phyloP scores from a whole-genome alignment of 805 yeast genomes.

The Wickerhamiella siamensis region DNA sequence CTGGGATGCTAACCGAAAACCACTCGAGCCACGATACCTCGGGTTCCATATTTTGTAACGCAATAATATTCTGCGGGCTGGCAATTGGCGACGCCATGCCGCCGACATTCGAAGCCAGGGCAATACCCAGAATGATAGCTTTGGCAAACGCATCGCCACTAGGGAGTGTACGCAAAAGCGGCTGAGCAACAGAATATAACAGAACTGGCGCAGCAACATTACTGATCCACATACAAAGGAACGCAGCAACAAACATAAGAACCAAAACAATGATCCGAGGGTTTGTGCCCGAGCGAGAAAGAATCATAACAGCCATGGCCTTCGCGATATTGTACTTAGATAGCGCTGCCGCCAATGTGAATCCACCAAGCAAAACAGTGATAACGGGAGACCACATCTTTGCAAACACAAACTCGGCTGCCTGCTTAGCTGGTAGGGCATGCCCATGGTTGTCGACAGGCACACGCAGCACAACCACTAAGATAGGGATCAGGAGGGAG shows the following conservation, averaged over 20 bases:
- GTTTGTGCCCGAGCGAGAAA: conserved; percentile 72
- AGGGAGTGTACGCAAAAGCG: conserved; percentile 71
- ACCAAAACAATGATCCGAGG: conserved; percentile 66
- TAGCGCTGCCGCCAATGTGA: conserved; percentile 85
- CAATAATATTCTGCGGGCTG: conserved; percentile 90
- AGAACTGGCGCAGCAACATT: conserved; percentile 96
- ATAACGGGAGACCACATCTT: conserved; percentile 95
- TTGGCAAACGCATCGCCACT: conserved; percentile 64
- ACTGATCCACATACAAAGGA: conserved; percentile 89
- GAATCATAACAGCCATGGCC: conserved; percentile 63
- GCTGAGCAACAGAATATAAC: conserved; percentile 82
- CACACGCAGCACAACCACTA: conserved; percentile 61
- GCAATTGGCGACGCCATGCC: conserved; percentile 98
- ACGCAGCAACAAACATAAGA: conserved; percentile 73
- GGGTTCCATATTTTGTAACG: conserved; percentile 76
- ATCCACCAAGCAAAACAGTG: conserved; percentile 81
- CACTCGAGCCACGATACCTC: conserved; percentile 82
- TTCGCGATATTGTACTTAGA: conserved; percentile 86
- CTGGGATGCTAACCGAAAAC: conserved; percentile 82
- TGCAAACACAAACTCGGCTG: conserved; percentile 64
- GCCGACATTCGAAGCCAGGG: conserved; percentile 82
- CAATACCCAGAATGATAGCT: conserved; percentile 79
- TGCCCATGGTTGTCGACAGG: conserved; percentile 19
- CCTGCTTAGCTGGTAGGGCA: conserved; percentile 47
- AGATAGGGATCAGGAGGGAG: conserved; percentile 65